Percentiles rank a stretch among this genome's conserved stretches.
Conservation (phyloP, 2,329 filamentous ascomycete genomes). For the Periconia sp. region DNA sequence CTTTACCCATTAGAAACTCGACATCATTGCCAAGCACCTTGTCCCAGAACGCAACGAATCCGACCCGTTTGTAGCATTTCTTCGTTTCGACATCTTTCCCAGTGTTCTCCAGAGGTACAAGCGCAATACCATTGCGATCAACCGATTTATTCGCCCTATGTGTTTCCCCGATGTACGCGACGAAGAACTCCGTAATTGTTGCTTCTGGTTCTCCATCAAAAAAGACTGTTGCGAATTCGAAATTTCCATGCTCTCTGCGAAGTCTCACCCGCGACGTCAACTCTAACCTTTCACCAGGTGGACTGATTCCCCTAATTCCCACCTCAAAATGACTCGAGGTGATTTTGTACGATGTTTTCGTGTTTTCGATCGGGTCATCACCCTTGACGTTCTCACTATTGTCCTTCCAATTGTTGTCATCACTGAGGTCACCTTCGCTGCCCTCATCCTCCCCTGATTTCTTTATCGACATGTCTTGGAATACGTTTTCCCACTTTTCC, state of each 20-base stretch:
- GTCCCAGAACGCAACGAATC: conserved; percentile 1
- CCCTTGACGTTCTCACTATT: no score
- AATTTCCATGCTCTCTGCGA: neutral
- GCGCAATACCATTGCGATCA: neutral
- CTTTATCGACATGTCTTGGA: neutral
- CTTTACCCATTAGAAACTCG: neutral
- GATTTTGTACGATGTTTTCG: neutral
- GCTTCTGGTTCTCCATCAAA: neutral
- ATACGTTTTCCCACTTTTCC: neutral
- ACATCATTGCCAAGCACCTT: neutral
- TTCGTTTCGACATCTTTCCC: neutral
- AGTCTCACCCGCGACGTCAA: neutral
- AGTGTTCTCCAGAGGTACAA: neutral
- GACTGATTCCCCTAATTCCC: neutral
- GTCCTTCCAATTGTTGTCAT: neutral
- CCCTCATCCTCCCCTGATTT: neutral
- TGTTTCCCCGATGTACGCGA: neutral
- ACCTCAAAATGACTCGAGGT: neutral
- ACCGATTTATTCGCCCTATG: neutral
- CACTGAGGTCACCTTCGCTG: neutral
- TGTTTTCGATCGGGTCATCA: no score
- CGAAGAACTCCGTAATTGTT: neutral
- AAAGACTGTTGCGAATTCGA: neutral
- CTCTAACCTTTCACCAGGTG: neutral
- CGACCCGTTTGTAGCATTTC: neutral